Conservation (phyloP, 371 early-diverging fungal genomes). For the Mortierella sp. region DNA sequence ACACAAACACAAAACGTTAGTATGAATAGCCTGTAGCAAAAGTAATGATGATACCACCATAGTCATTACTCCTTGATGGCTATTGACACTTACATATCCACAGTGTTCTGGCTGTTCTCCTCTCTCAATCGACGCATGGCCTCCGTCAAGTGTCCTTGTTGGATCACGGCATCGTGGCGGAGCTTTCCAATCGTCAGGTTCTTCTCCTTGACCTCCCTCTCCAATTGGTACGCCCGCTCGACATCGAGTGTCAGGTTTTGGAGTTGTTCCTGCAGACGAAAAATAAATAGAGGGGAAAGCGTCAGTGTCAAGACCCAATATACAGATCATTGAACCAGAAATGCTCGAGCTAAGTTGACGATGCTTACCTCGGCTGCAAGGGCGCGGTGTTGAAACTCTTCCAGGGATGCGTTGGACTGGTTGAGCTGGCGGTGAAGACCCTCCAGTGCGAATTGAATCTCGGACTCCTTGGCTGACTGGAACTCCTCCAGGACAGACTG, state of each 20-base stretch:
- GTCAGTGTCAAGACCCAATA: no score
- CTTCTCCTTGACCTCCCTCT: slow-evolving; percentile 83
- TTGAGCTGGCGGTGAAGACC: slow-evolving; percentile 72
- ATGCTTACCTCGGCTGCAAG: slow-evolving; percentile 68
- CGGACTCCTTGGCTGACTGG: slow-evolving; percentile 84
- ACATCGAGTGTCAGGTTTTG: slow-evolving; percentile 68
- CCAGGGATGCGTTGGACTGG: slow-evolving; percentile 63
- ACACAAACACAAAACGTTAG: background rate
- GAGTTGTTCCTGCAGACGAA: slow-evolving; percentile 61
- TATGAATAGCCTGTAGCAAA: background rate
- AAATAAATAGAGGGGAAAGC: no score
- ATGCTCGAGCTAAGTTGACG: slow-evolving; percentile 9
- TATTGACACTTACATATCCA: slow-evolving; percentile 69
- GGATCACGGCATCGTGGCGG: slow-evolving; percentile 86
- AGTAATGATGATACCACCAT: no score
- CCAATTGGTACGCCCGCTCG: slow-evolving; percentile 72
- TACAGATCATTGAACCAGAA: background rate
- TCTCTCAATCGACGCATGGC: slow-evolving; percentile 88
- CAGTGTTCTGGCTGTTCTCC: slow-evolving; percentile 81
- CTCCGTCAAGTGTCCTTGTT: slow-evolving; percentile 87
- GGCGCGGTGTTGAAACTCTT: slow-evolving; percentile 73
- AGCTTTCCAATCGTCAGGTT: slow-evolving; percentile 81
- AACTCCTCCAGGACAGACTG: slow-evolving; percentile 90
- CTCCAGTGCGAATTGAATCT: slow-evolving; percentile 84
- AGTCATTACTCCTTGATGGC: background rate